Conservation (phyloP, 1,284 basidiomycete genomes). For the Apiotrichum porosum region DNA sequence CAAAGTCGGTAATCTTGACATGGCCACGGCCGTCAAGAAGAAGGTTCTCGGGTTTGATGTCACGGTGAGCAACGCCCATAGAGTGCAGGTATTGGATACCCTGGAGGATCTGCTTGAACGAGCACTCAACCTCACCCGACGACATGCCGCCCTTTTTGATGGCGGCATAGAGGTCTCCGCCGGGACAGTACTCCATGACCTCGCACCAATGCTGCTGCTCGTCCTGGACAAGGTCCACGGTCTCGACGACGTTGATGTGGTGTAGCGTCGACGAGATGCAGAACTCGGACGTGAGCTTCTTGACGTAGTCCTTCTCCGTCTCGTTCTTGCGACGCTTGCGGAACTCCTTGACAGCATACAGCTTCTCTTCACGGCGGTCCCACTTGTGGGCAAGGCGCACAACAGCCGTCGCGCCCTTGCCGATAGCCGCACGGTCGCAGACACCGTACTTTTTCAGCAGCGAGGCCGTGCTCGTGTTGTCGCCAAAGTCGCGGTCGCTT, state of each 20-base stretch:
- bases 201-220: conserved; percentile 97
- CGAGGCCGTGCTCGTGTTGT: conserved; percentile 43
- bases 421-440: conserved; percentile 93
- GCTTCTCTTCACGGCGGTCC: conserved; percentile 92
- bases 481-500: conserved; percentile 37
- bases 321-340: conserved; percentile 97
- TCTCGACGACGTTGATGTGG: conserved; percentile 95
- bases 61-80: conserved; percentile 95
- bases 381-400: conserved; percentile 97
- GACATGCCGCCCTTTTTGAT: conserved; percentile 98
- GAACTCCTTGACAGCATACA: conserved; percentile 99
- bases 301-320: conserved; percentile 98
- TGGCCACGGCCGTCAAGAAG: conserved; percentile 90
- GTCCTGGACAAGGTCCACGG: conserved; percentile 96
- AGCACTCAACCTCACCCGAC: conserved; percentile 89
- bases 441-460: conserved; percentile 91
- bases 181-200: conserved; percentile 99
- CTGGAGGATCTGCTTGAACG: conserved; percentile 91
- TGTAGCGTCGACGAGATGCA: conserved; percentile 97
- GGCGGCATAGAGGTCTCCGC: conserved; percentile 92
- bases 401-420: conserved; percentile 94
- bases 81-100: conserved; percentile 64
- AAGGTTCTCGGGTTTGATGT: conserved; percentile 97
- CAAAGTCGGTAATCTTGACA: conserved; percentile 98
- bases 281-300: conserved; percentile 98